Conservation (phyloP, 257 asterid genomes). For the Solanum ossicruentum region DNA sequence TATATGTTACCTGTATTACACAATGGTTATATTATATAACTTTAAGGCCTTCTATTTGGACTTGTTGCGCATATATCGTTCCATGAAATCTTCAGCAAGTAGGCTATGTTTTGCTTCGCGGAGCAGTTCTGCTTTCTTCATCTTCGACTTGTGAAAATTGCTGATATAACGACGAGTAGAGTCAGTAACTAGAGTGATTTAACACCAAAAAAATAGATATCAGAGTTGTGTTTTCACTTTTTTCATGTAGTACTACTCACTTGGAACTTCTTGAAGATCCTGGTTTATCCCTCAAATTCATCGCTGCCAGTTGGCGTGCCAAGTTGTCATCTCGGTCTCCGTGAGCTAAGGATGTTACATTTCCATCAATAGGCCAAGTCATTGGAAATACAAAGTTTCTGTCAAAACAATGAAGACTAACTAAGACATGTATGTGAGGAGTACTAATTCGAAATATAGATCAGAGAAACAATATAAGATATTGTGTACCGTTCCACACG, state of each 20-base stretch:
- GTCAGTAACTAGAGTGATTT: not conserved
- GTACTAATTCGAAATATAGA: not conserved
- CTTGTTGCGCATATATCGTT: not conserved
- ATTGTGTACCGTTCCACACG: not conserved
- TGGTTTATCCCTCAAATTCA: not conserved
- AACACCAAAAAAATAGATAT: not conserved
- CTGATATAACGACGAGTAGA: not conserved
- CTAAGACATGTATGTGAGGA: not conserved
- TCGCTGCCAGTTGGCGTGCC: not conserved
- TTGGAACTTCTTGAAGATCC: not conserved
- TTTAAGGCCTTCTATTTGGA: not conserved
- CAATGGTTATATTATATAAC: not conserved
- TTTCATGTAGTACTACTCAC: not conserved
- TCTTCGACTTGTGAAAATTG: not conserved
- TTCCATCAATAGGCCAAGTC: slow-evolving; percentile 4
- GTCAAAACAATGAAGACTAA: not conserved
- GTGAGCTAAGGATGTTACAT: not conserved
- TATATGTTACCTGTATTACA: not conserved
- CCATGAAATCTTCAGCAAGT: not conserved
- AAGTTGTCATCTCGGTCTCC: not conserved
- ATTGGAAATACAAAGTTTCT: slow-evolving; percentile 14
- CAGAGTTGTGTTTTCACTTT: not conserved
- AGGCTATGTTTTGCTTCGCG: not conserved
- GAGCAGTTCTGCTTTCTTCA: not conserved
- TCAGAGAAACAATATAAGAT: not conserved